Evolutionary conservation across 768 basidiomycete species (phyloP).

Genomic region (Nidularia pulvinata): DNA sequence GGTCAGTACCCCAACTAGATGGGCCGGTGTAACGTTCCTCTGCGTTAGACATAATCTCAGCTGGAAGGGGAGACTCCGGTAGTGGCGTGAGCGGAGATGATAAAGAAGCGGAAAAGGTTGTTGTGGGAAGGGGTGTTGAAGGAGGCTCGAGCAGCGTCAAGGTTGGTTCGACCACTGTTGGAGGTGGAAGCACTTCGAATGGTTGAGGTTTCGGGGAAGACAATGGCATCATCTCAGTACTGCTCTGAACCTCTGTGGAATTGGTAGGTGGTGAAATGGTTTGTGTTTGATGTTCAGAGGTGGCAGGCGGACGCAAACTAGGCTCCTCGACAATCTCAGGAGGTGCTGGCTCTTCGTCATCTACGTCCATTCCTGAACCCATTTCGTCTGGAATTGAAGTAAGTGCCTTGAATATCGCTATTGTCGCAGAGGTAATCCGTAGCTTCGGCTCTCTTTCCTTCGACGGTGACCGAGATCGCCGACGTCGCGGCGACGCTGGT

Average conservation of each 20-base stretch:
- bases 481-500: conserved; percentile 35
- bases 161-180: background rate
- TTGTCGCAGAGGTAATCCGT: conserved; percentile 20
- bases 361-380: conserved; percentile 16
- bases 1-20: conserved; percentile 17
- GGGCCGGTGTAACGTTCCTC: conserved; percentile 16
- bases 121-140: too few relatives aligned
- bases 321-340: background rate
- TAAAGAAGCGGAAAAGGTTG: background rate
- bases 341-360: conserved; percentile 8
- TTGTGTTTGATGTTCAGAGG: background rate
- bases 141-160: background rate
- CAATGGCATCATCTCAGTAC: too few relatives aligned
- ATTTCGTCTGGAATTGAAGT: conserved; percentile 16
- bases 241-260: background rate
- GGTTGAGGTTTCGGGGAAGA: background rate
- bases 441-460: conserved; percentile 33
- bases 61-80: conserved; percentile 41
- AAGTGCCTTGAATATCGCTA: conserved; percentile 5
- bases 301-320: background rate
- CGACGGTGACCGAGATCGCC: conserved; percentile 40
- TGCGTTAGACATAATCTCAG: conserved; percentile 6
- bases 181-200: background rate
- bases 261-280: background rate
- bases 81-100: conserved; percentile 48